Percentiles rank a stretch among this genome's conserved stretches.
Evolutionary conservation across 805 yeast species (phyloP).

Genomic region (Monosporozyma yasuniensis): DNA sequence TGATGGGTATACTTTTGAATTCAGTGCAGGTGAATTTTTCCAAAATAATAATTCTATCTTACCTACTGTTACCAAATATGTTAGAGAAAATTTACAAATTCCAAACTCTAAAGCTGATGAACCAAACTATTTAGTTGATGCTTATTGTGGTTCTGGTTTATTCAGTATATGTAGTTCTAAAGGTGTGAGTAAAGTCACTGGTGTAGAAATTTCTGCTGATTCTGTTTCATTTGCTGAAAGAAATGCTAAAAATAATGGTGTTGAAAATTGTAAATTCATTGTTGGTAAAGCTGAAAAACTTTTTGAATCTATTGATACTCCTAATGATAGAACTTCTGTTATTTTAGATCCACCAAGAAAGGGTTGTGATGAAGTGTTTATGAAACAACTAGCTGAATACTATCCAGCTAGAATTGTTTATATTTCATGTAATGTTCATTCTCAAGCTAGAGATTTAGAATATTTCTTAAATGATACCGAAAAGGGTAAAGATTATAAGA

Average conservation of each 20-base stretch:
- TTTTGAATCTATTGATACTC: slow-evolving; percentile 69
- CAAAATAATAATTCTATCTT: slow-evolving; percentile 90
- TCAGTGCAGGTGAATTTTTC: slow-evolving; percentile 92
- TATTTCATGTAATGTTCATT: slow-evolving; percentile 93
- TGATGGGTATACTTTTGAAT: slow-evolving; percentile 69
- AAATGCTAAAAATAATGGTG: slow-evolving; percentile 69
- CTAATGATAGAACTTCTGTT: slow-evolving; percentile 70
- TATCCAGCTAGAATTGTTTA: slow-evolving; percentile 84
- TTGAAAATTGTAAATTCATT: slow-evolving; percentile 72
- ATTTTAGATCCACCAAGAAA: slow-evolving; percentile 96
- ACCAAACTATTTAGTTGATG: slow-evolving; percentile 74
- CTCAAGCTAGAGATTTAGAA: slow-evolving; percentile 91
- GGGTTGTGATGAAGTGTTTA: slow-evolving; percentile 85
- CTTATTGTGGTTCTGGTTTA: slow-evolving; percentile 93
- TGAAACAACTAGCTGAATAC: slow-evolving; percentile 76
- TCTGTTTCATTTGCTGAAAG: slow-evolving; percentile 78
- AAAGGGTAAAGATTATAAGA: slow-evolving; percentile 51
- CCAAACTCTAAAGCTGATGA: slow-evolving; percentile 34
- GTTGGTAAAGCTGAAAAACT: slow-evolving; percentile 90
- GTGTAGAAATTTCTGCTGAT: slow-evolving; percentile 90
- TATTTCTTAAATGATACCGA: slow-evolving; percentile 63
- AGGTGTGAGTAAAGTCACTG: slow-evolving; percentile 76
- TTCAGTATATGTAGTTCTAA: slow-evolving; percentile 80
- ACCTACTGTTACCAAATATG: slow-evolving; percentile 76
- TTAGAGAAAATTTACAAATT: slow-evolving; percentile 55